Evolutionary conservation across 1,284 basidiomycete species (phyloP).

Genomic region (Volvariella volvacea): DNA sequence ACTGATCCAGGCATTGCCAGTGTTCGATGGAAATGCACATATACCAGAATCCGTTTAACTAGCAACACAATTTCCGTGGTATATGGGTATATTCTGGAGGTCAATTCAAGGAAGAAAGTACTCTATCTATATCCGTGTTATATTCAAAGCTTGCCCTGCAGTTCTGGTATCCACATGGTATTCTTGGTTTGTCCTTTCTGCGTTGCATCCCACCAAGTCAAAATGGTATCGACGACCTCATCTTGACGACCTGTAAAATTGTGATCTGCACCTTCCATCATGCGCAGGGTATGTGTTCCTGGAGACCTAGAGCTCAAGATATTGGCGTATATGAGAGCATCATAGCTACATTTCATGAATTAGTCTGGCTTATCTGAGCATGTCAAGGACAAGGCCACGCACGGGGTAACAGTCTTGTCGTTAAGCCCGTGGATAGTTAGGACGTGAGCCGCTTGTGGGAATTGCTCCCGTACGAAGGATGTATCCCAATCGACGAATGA

Average conservation of each 20-base stretch:
- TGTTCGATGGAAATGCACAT: too few species aligned
- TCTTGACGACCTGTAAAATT: slow-evolving; percentile 63
- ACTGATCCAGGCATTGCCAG: too few species aligned
- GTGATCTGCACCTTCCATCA: slow-evolving; percentile 67
- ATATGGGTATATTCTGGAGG: too few species aligned
- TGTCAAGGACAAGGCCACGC: slow-evolving; percentile 19
- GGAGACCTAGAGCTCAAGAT: slow-evolving; percentile 47
- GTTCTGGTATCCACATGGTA: slow-evolving; percentile 51
- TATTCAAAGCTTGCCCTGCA: slow-evolving; percentile 18
- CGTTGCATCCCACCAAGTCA: slow-evolving; percentile 53
- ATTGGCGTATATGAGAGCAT: slow-evolving; percentile 61
- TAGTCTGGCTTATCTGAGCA: background rate
- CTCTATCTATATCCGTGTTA: too few species aligned
- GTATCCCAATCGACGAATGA: slow-evolving; percentile 57
- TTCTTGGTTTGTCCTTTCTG: slow-evolving; percentile 38
- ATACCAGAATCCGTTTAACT: too few species aligned
- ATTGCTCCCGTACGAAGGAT: slow-evolving; percentile 54
- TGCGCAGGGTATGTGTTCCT: slow-evolving; percentile 62
- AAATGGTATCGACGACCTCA: slow-evolving; percentile 52
- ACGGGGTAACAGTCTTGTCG: slow-evolving; percentile 64
- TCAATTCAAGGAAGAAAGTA: too few species aligned
- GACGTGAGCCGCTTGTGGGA: slow-evolving; percentile 54
- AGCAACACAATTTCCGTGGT: too few species aligned
- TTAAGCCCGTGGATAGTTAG: slow-evolving; percentile 63
- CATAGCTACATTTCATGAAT: slow-evolving; percentile 42